These are phyloP conservation scores for Hortiboletus rubellus DNA, from an alignment of 1,284 basidiomycete species.

Conservation along the genomic window DNA sequence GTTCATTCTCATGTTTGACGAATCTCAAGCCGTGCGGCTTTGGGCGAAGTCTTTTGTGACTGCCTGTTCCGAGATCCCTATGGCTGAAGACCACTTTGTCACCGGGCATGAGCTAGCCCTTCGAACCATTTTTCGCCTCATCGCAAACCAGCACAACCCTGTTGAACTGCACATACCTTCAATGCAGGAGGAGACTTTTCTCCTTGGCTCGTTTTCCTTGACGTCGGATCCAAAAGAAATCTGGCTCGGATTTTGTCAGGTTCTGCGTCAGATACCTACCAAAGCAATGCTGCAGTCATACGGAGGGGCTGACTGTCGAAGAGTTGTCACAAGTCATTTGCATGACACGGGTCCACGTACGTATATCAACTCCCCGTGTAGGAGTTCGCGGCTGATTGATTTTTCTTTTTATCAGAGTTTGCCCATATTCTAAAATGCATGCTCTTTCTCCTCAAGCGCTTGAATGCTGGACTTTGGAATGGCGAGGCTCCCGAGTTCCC, in stretches of 20 bases:
- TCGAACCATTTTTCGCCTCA: slow-evolving; percentile 35
- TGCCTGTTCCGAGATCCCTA: slow-evolving; percentile 42
- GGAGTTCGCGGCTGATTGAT: background rate
- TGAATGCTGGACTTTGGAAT: slow-evolving; percentile 61
- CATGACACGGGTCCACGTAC: slow-evolving; percentile 62
- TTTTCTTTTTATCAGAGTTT: slow-evolving; percentile 53
- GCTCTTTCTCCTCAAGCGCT: slow-evolving; percentile 51
- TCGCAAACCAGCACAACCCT: slow-evolving; percentile 6
- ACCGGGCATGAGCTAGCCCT: slow-evolving; percentile 48
- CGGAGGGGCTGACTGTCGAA: slow-evolving; percentile 47
- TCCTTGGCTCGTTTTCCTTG: slow-evolving; percentile 29
- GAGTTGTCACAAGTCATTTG: slow-evolving; percentile 58
- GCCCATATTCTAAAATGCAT: slow-evolving; percentile 60
- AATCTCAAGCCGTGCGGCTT: slow-evolving; percentile 47
- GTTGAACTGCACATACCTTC: background rate
- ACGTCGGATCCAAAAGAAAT: slow-evolving; percentile 43
- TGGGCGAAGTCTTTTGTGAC: slow-evolving; percentile 57
- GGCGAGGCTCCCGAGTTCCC: slow-evolving; percentile 69
- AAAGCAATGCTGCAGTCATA: slow-evolving; percentile 41
- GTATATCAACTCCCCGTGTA: slow-evolving; percentile 34
- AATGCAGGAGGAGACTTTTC: slow-evolving; percentile 7
- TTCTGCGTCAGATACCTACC: slow-evolving; percentile 56
- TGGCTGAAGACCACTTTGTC: slow-evolving; percentile 47
- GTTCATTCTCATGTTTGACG: slow-evolving; percentile 58
- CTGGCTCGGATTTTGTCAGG: slow-evolving; percentile 54